Percentiles rank a stretch among this genome's conserved stretches.
These are phyloP conservation scores for Moringa oleifera DNA, from an alignment of 345 rosid genomes.

Conservation along the genomic window DNA sequence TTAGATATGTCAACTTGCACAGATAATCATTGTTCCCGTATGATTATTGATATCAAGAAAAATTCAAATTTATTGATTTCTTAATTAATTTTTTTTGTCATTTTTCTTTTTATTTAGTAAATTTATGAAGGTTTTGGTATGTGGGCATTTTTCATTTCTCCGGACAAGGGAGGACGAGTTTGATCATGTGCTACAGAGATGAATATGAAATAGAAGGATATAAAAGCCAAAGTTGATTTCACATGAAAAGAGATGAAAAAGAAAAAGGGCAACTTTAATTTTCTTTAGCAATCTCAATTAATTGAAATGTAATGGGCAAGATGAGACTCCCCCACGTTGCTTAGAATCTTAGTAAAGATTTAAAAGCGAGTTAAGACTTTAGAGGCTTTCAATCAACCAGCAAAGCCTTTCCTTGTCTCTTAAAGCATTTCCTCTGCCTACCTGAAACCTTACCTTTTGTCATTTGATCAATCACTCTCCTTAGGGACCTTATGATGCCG, in stretches of 20 bases:
- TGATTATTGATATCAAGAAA: no score
- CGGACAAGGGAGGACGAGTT: background rate
- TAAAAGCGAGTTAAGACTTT: background rate
- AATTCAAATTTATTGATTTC: no score
- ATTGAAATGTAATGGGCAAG: background rate
- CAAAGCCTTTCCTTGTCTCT: background rate
- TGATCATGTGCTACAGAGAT: background rate
- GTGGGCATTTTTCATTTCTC: background rate
- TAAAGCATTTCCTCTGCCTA: background rate
- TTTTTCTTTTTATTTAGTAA: no score
- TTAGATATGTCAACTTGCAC: no score
- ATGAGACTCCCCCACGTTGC: background rate
- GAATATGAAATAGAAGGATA: background rate
- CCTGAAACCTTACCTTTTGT: background rate
- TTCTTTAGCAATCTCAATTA: background rate
- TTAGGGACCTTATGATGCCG: no score
- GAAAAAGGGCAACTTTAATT: background rate
- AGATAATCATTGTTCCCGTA: no score
- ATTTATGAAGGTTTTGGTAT: no score
- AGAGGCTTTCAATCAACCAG: background rate
- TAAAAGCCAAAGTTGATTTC: background rate
- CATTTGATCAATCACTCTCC: background rate
- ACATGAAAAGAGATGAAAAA: background rate
- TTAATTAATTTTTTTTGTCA: no score
- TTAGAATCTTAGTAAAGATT: background rate